Evolutionary conservation across 2,329 filamentous ascomycete species (phyloP).

Genomic region (Aspergillus nomiae): DNA sequence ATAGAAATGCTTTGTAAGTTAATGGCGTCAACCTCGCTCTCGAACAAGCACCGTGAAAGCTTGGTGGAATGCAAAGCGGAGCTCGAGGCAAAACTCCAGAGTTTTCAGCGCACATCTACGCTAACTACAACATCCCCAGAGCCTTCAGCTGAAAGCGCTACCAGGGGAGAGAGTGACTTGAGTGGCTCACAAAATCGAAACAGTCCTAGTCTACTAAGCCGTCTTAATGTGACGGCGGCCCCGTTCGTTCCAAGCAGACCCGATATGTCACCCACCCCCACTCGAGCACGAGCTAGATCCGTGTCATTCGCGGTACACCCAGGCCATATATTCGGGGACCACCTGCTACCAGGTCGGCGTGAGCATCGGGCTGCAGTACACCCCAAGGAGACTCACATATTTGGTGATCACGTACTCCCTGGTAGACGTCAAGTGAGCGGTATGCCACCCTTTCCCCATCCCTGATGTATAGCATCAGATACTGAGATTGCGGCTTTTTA

Average conservation of each 20-base stretch:
- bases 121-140: neutral
- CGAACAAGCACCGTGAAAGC: conserved; percentile 9
- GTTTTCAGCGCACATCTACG: neutral
- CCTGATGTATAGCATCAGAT: neutral
- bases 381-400: neutral
- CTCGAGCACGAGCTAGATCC: neutral
- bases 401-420: conserved; percentile 16
- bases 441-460: neutral
- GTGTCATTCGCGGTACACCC: neutral
- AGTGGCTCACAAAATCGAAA: neutral
- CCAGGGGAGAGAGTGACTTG: neutral
- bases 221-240: neutral
- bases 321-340: conserved; percentile 12
- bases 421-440: conserved; percentile 7
- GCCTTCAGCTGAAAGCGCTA: neutral
- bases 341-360: conserved; percentile 13
- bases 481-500: neutral
- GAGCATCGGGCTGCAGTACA: neutral
- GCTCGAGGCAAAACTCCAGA: conserved; percentile 16
- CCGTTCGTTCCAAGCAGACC: neutral
- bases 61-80: conserved; percentile 20
- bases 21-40: conserved; percentile 15
- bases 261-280: neutral
- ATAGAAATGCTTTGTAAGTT: conserved; percentile 26
- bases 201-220: neutral